Conservation (phyloP, 1,284 basidiomycete species). For the Afroboletus lepidellus region DNA sequence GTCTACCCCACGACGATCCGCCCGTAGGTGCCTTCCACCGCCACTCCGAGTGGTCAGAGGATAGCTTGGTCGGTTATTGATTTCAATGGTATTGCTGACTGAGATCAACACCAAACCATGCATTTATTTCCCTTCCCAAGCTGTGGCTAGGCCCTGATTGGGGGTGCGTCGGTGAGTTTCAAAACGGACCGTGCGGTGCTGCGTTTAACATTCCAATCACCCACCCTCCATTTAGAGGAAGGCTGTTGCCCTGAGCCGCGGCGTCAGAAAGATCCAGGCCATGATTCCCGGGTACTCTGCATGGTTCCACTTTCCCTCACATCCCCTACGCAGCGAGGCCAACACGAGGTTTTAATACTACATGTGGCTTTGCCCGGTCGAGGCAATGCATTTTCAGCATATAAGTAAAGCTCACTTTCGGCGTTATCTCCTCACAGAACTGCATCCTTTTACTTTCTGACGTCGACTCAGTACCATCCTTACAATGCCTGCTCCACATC, state of each 20-base stretch:
- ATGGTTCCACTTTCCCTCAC: slow-evolving; percentile 27
- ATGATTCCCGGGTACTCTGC: slow-evolving; percentile 28
- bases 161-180: slow-evolving; percentile 10
- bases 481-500: slow-evolving; percentile 26
- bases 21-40: slow-evolving; percentile 1
- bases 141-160: slow-evolving; percentile 22
- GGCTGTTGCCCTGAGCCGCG: slow-evolving; percentile 34
- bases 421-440: slow-evolving; percentile 22
- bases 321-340: slow-evolving; percentile 31
- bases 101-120: slow-evolving; percentile 8
- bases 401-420: slow-evolving; percentile 27
- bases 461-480: slow-evolving; percentile 5
- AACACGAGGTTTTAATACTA: slow-evolving; percentile 37
- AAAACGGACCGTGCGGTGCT: slow-evolving; percentile 28
- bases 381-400: slow-evolving; percentile 33
- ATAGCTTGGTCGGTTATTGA: slow-evolving; percentile 9
- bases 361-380: slow-evolving; percentile 22
- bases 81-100: slow-evolving; percentile 3
- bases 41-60: not conserved
- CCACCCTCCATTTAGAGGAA: slow-evolving; percentile 31
- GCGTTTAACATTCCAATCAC: slow-evolving; percentile 29
- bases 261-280: slow-evolving; percentile 32
- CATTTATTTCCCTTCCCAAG: slow-evolving; percentile 14
- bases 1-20: slow-evolving; percentile 24
- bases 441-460: slow-evolving; percentile 11